Evolutionary conservation across 495 filamentous ascomycete genomes (phyloP).

Genomic region (Penicillium cataractarum): DNA sequence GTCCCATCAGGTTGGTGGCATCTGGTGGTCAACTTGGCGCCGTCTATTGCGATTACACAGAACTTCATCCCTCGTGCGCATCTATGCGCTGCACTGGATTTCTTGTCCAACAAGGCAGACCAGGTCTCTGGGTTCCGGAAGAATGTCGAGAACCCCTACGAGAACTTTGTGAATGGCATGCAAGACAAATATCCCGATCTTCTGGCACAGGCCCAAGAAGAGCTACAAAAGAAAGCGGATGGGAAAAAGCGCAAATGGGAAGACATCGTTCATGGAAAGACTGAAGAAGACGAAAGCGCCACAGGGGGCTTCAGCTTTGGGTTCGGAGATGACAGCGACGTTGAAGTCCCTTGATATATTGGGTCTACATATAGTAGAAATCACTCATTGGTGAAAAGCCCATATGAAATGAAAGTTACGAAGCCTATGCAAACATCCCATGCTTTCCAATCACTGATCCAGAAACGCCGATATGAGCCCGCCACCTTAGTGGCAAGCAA

Average conservation of each 20-base stretch:
- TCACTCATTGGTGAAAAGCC: not conserved
- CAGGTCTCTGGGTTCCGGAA: constrained; percentile 86
- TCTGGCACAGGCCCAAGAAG: constrained; percentile 62
- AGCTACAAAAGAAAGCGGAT: constrained; percentile 63
- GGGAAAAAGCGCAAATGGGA: constrained; percentile 88
- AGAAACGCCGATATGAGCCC: constrained; percentile 1
- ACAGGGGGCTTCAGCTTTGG: constrained; percentile 78
- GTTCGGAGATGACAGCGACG: constrained; percentile 69
- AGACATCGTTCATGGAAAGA: constrained; percentile 58
- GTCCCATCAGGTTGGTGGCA: constrained; percentile 98
- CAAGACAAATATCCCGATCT: constrained; percentile 63
- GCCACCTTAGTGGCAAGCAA: constrained; percentile 77
- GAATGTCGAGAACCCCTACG: constrained; percentile 73
- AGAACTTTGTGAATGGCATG: constrained; percentile 74
- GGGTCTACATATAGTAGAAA: not conserved
- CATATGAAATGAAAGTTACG: constrained; percentile 12
- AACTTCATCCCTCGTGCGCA: constrained; percentile 89
- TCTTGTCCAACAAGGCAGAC: constrained; percentile 78
- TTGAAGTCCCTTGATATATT: constrained; percentile 52
- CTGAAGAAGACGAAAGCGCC: constrained; percentile 47
- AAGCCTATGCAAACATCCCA: not conserved
- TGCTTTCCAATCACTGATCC: not conserved
- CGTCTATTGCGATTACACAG: constrained; percentile 88
- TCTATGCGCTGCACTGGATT: constrained; percentile 74
- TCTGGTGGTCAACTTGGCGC: constrained; percentile 85